Conservation (phyloP, 176 grass and related monocot genomes). For the Microstegium vimineum region DNA sequence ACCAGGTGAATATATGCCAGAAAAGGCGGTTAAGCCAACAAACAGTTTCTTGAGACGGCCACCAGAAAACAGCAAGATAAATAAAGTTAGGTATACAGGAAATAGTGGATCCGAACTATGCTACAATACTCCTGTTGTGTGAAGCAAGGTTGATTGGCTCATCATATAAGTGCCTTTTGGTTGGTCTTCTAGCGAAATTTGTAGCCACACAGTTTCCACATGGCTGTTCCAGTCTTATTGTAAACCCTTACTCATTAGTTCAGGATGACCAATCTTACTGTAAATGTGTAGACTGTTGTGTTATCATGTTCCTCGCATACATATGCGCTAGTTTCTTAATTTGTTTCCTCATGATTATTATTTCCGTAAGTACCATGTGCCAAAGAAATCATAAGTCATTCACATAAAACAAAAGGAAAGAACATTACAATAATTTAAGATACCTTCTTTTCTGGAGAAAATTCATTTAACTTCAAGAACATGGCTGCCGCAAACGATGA, state of each 20-base stretch:
- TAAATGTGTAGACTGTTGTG: not conserved
- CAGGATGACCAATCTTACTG: not conserved
- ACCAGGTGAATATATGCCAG: not conserved
- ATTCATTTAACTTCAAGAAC: conserved; percentile 85
- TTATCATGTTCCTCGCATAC: not conserved
- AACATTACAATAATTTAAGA: not conserved
- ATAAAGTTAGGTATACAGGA: not conserved
- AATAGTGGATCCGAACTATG: not conserved
- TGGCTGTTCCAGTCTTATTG: not conserved
- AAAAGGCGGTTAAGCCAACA: not conserved
- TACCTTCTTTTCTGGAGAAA: conserved; percentile 85
- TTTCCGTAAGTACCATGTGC: not conserved
- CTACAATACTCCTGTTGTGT: not conserved
- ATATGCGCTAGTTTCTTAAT: not conserved
- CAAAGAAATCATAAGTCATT: not conserved
- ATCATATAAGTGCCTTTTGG: not conserved
- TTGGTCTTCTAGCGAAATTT: conserved; percentile 5
- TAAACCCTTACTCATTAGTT: not conserved
- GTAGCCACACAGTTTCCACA: not conserved
- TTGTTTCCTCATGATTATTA: not conserved
- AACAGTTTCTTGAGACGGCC: not conserved
- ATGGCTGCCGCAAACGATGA: conserved; percentile 94
- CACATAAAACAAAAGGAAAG: conserved; percentile 5
- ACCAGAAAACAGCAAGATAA: not conserved
- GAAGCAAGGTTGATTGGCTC: not conserved